Percentiles rank a stretch among this genome's conserved stretches.
phyloP scores from a whole-genome alignment of 179 eudicot genomes.

The Monotropa hypopitys region DNA sequence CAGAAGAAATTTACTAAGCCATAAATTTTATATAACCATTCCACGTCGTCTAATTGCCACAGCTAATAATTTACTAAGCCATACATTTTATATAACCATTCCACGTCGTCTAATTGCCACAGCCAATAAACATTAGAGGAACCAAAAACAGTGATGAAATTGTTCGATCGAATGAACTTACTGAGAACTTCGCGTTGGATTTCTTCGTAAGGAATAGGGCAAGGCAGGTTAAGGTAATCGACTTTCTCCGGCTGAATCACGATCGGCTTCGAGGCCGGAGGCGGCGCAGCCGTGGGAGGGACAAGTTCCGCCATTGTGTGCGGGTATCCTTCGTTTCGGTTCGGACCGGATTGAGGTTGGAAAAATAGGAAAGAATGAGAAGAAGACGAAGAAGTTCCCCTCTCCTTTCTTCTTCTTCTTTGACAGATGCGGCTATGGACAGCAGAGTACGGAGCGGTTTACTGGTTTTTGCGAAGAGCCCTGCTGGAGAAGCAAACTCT shows the following conservation, averaged over 20 bases:
- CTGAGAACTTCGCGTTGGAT: slow-evolving; percentile 83
- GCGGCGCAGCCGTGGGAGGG: slow-evolving; percentile 16
- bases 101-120: not conserved
- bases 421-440: not conserved
- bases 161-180: slow-evolving; percentile 15
- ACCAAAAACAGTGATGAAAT: not conserved
- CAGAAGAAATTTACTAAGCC: not conserved
- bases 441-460: not conserved
- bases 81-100: not conserved
- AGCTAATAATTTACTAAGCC: not conserved
- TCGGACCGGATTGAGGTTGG: not conserved
- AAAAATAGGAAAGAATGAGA: too few species aligned
- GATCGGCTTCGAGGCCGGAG: slow-evolving; percentile 17
- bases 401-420: not conserved
- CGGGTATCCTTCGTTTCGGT: not conserved
- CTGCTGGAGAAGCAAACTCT: not conserved
- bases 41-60: not conserved
- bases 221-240: slow-evolving; percentile 61
- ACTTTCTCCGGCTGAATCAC: slow-evolving; percentile 33
- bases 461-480: not conserved
- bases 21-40: not conserved
- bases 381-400: not conserved
- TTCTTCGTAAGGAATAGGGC: slow-evolving; percentile 81
- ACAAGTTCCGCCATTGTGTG: slow-evolving; percentile 23
- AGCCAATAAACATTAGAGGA: not conserved